phyloP scores from a whole-genome alignment of 163 green algal genomes.

The Smithsoniella earleae region DNA sequence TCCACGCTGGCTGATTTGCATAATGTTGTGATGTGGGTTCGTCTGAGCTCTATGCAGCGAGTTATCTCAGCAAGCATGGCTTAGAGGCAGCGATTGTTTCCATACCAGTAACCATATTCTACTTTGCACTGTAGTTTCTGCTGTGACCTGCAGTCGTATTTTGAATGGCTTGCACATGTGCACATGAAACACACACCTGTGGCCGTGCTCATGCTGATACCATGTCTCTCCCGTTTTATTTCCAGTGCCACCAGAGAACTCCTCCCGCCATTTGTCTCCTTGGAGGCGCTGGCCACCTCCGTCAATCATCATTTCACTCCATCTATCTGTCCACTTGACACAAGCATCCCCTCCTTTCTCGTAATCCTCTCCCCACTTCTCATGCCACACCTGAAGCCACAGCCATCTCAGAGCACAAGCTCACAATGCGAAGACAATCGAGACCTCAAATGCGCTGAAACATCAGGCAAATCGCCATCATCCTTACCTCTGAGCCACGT shows the following conservation, averaged over 20 bases:
- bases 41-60: too few species aligned
- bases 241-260: slow-evolving; percentile 66
- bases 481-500: slow-evolving; percentile 47
- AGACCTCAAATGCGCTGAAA: background rate
- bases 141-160: too few species aligned
- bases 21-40: too few species aligned
- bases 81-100: too few species aligned
- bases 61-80: too few species aligned
- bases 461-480: background rate
- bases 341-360: slow-evolving; percentile 56
- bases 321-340: slow-evolving; percentile 78
- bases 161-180: too few species aligned
- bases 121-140: too few species aligned
- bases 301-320: slow-evolving; percentile 10
- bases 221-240: slow-evolving; percentile 65
- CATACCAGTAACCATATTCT: too few species aligned
- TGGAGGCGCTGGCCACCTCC: slow-evolving; percentile 43
- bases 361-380: slow-evolving; percentile 90
- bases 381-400: slow-evolving; percentile 66
- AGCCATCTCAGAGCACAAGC: background rate
- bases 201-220: slow-evolving; percentile 15
- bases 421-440: background rate
- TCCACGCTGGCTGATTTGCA: too few species aligned
- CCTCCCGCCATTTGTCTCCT: slow-evolving; percentile 85
- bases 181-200: too few species aligned